Evolutionary conservation across 1,284 basidiomycete species (phyloP).

Genomic region (Ustilago curta): DNA sequence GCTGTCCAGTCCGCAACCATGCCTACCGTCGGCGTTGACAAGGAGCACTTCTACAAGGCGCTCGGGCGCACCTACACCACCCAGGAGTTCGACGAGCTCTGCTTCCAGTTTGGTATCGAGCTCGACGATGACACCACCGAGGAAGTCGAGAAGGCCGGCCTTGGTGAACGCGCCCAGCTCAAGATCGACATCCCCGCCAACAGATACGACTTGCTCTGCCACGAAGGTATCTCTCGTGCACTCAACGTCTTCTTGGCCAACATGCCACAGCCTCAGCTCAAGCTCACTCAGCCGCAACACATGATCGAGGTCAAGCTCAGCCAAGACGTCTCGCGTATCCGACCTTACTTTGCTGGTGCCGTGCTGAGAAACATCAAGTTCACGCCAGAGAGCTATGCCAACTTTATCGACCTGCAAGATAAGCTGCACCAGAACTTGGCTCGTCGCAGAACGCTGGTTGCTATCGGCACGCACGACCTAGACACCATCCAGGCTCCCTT

Average conservation of each 20-base stretch:
- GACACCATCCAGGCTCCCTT: slow-evolving; percentile 89
- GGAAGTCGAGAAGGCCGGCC: slow-evolving; percentile 79
- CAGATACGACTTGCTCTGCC: slow-evolving; percentile 94
- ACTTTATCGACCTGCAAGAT: slow-evolving; percentile 96
- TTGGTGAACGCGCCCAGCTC: slow-evolving; percentile 89
- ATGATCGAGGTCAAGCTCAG: slow-evolving; percentile 55
- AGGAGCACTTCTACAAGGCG: slow-evolving; percentile 89
- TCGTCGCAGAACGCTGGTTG: slow-evolving; percentile 87
- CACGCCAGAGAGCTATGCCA: slow-evolving; percentile 88
- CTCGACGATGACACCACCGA: slow-evolving; percentile 97
- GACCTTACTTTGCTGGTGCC: slow-evolving; percentile 91
- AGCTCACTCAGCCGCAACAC: slow-evolving; percentile 50
- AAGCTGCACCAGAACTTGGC: slow-evolving; percentile 98
- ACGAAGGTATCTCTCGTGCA: slow-evolving; percentile 92
- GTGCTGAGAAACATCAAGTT: slow-evolving; percentile 89
- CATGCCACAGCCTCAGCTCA: slow-evolving; percentile 74
- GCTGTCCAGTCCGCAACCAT: slow-evolving; percentile 71
- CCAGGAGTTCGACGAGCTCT: slow-evolving; percentile 91
- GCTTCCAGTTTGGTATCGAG: slow-evolving; percentile 97
- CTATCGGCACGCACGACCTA: slow-evolving; percentile 97
- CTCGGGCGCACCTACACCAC: slow-evolving; percentile 82
- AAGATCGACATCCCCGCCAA: slow-evolving; percentile 99
- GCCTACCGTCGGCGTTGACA: slow-evolving; percentile 96
- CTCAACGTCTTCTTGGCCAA: slow-evolving; percentile 87
- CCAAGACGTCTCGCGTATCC: slow-evolving; percentile 73